A percentile compares a stretch with the other conserved stretches of the same genome.
These are phyloP conservation scores for Coemansia sp. DNA, from an alignment of 192 early-diverging fungal genomes.

Conservation along the genomic window DNA sequence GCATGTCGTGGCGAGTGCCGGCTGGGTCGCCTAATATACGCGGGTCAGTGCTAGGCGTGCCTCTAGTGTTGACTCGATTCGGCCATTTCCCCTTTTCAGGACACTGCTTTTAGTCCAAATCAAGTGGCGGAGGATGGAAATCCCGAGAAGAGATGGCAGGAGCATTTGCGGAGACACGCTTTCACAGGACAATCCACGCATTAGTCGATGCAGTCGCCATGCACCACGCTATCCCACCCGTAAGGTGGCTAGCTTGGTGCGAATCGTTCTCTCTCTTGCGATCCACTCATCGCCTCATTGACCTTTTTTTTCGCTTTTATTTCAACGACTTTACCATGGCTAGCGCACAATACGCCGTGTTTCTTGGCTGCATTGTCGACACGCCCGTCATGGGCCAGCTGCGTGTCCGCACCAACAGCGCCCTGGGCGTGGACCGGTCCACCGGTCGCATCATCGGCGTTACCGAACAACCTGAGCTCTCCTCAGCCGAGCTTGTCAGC, in stretches of 20 bases:
- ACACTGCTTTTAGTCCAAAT: background rate
- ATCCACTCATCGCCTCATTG: background rate
- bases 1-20: background rate
- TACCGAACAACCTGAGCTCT: conserved; percentile 5
- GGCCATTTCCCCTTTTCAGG: background rate
- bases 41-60: background rate
- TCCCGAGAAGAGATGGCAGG: background rate
- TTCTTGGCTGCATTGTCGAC: conserved; percentile 67
- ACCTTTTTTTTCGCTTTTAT: background rate
- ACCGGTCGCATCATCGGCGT: conserved; percentile 69
- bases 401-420: conserved; percentile 62
- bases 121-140: background rate
- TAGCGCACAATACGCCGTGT: conserved; percentile 34
- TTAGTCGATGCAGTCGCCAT: too few species aligned
- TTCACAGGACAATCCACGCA: too few species aligned
- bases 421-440: conserved; percentile 62
- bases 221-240: too few species aligned
- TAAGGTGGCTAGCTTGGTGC: too few species aligned
- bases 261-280: background rate
- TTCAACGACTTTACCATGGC: conserved; percentile 12
- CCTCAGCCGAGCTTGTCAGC: conserved; percentile 18
- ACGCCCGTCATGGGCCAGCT: conserved; percentile 62
- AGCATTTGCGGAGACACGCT: background rate
- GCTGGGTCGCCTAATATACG: background rate
- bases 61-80: background rate